Conservation (phyloP, 1,284 basidiomycete genomes). For the Ceratobasidium sp. region DNA sequence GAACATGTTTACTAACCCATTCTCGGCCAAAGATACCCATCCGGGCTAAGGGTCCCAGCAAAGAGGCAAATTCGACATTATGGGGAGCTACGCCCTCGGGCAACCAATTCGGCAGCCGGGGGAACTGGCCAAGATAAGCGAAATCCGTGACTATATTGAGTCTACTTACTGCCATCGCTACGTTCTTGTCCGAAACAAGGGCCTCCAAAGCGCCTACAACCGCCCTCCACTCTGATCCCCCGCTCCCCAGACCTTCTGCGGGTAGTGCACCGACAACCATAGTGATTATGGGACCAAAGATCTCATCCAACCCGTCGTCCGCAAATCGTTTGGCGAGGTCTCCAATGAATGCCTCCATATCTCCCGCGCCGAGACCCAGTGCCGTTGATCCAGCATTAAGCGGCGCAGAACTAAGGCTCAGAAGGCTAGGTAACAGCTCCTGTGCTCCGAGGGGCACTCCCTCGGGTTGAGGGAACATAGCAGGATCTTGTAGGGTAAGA, state of each 20-base stretch:
- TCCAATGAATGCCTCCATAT: slow-evolving; percentile 45
- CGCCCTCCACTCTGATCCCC: slow-evolving; percentile 72
- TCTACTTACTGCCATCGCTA: slow-evolving; percentile 68
- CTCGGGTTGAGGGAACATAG: slow-evolving; percentile 88
- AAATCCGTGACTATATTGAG: background rate
- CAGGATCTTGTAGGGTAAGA: slow-evolving; percentile 86
- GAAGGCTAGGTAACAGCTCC: slow-evolving; percentile 76
- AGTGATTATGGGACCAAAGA: slow-evolving; percentile 44
- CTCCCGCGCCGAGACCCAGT: slow-evolving; percentile 44
- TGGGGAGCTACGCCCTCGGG: slow-evolving; percentile 63
- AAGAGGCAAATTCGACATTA: slow-evolving; percentile 61
- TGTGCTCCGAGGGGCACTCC: slow-evolving; percentile 59
- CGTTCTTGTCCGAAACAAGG: slow-evolving; percentile 78
- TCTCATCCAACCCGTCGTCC: slow-evolving; percentile 47
- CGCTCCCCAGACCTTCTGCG: slow-evolving; percentile 36
- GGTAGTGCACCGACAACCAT: slow-evolving; percentile 46
- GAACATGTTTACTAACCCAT: slow-evolving; percentile 66
- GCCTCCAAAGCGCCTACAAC: slow-evolving; percentile 81
- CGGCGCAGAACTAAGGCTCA: slow-evolving; percentile 64
- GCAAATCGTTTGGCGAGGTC: slow-evolving; percentile 47
- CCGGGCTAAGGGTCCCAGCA: slow-evolving; percentile 82
- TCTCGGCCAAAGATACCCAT: slow-evolving; percentile 83
- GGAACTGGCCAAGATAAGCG: slow-evolving; percentile 53
- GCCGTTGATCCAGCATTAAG: slow-evolving; percentile 58
- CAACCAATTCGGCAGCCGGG: slow-evolving; percentile 72